Percentiles rank a stretch among this genome's conserved stretches.
Evolutionary conservation across 164 flowering plant species (phyloP).

Genomic region (Vitis labrusca): DNA sequence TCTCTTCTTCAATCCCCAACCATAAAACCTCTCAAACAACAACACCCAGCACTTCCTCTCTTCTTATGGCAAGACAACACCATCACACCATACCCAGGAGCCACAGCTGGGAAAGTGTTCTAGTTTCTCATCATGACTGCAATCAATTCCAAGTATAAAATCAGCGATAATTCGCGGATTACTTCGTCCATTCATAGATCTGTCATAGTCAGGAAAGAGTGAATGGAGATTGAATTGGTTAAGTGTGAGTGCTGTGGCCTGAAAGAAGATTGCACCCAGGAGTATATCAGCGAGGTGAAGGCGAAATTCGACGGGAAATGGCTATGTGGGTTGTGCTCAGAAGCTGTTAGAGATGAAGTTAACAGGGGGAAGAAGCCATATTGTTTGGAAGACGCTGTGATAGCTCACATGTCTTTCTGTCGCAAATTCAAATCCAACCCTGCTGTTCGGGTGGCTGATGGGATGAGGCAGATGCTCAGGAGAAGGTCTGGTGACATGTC

Average conservation of each 20-base stretch:
- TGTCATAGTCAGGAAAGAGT: background rate
- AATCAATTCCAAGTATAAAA: conserved; percentile 22
- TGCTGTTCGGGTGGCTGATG: conserved; percentile 69
- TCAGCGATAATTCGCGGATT: background rate
- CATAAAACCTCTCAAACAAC: conserved; percentile 22
- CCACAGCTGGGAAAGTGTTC: conserved; percentile 6
- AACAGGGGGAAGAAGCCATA: conserved; percentile 35
- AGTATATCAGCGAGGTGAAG: conserved; percentile 70
- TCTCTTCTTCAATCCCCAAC: conserved; percentile 17
- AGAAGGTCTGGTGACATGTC: conserved; percentile 58
- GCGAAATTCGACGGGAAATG: conserved; percentile 81
- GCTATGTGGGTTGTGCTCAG: conserved; percentile 94
- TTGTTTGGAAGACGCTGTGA: conserved; percentile 66
- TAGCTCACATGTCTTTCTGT: conserved; percentile 74
- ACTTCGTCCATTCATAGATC: background rate
- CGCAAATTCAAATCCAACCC: conserved; percentile 66
- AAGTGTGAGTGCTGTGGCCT: conserved; percentile 95
- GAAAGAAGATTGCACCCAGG: conserved; percentile 92
- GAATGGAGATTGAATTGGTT: conserved; percentile 77
- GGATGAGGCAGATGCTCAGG: conserved; percentile 78
- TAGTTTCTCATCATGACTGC: conserved; percentile 22
- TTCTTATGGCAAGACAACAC: conserved; percentile 8
- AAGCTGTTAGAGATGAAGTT: conserved; percentile 83
- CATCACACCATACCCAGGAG: conserved; percentile 14
- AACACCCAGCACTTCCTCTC: conserved; percentile 11